Conservation (phyloP, 163 green algal species). For the Dunaliella salina region DNA sequence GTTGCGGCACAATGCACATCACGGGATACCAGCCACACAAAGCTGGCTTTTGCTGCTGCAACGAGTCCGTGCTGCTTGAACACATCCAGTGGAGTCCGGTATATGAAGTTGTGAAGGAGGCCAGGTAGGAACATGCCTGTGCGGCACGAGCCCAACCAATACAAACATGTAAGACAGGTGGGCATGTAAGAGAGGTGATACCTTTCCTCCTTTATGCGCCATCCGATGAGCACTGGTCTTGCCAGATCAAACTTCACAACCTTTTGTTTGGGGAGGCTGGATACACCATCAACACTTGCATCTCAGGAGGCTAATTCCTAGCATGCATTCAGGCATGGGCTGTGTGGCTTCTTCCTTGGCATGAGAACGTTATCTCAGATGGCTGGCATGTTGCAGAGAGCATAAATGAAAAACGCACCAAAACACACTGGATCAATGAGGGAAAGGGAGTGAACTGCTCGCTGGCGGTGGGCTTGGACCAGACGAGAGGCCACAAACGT, state of each 20-base stretch:
- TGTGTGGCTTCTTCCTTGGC: no score
- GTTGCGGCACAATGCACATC: constrained; percentile 34
- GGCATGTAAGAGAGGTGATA: no score
- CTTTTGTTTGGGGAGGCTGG: no score
- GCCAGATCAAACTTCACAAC: no score
- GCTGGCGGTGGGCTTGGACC: constrained; percentile 29
- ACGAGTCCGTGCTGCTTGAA: neutral
- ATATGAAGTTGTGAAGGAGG: constrained; percentile 50
- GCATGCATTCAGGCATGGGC: no score
- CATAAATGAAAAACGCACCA: neutral
- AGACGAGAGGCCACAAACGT: constrained; percentile 46
- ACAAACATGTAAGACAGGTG: no score
- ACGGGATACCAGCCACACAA: constrained; percentile 20
- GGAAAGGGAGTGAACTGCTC: constrained; percentile 20
- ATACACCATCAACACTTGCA: no score
- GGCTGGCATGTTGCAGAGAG: no score
- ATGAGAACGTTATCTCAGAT: neutral
- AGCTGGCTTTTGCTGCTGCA: neutral
- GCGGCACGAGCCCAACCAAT: no score
- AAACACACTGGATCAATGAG: constrained; percentile 37
- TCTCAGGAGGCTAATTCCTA: no score
- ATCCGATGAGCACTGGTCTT: no score
- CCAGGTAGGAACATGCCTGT: constrained; percentile 46
- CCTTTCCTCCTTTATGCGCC: no score
- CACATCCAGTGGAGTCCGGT: constrained; percentile 26